Percentiles rank a stretch among this genome's conserved stretches.
These are phyloP conservation scores for Amphibolis antarctica DNA, from an alignment of 106 monocot genomes.

Conservation along the genomic window DNA sequence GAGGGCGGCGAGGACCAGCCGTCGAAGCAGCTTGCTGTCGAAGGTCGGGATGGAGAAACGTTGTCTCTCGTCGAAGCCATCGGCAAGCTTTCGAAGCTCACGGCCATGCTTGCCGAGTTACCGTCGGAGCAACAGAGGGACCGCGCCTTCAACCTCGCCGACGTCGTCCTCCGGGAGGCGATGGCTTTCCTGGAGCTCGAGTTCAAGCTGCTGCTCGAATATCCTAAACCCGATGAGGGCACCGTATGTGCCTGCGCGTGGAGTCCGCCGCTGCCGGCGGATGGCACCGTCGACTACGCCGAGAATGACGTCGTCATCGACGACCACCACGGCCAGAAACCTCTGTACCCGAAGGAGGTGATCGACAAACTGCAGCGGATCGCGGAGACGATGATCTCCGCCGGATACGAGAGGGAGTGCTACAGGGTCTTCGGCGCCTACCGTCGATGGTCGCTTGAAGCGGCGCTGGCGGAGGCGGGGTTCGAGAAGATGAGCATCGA, in stretches of 20 bases:
- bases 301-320: too few relatives aligned
- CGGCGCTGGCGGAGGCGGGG: constrained; percentile 17
- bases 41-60: constrained; percentile 10
- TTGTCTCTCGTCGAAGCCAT: constrained; percentile 36
- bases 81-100: constrained; percentile 24
- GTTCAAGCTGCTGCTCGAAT: constrained; percentile 38
- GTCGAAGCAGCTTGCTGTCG: neutral
- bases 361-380: constrained; percentile 16
- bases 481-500: constrained; percentile 53
- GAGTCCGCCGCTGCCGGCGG: neutral
- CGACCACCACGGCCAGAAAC: too few relatives aligned
- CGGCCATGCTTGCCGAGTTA: neutral
- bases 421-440: constrained; percentile 18
- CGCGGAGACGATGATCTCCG: constrained; percentile 19
- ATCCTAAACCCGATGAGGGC: neutral
- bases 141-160: constrained; percentile 17
- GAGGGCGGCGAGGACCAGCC: constrained; percentile 20
- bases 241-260: neutral
- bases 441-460: constrained; percentile 32
- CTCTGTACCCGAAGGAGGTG: constrained; percentile 15
- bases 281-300: neutral
- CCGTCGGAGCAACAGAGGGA: constrained; percentile 6
- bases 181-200: constrained; percentile 69
- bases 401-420: constrained; percentile 21
- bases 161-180: constrained; percentile 32